Evolutionary conservation across 2,329 filamentous ascomycete genomes (phyloP), one percentile per base, ranked within the genome.

Genomic region (Ilyonectria sp.): DNA sequence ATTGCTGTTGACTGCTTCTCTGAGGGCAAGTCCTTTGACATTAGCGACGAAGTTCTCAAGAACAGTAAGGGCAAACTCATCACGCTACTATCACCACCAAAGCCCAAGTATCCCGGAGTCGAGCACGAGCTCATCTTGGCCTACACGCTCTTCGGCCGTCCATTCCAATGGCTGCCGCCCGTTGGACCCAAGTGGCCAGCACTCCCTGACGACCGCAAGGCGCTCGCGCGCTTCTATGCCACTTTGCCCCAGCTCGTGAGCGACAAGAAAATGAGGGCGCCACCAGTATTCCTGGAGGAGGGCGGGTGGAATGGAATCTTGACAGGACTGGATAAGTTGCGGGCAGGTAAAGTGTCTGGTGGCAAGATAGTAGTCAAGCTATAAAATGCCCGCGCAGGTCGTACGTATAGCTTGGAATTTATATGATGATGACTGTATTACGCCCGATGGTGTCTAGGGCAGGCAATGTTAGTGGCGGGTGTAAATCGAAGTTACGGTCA

Each of bases 1-100:
- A 55, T 67, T 17, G 78, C 75, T 0, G 70, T 79, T 17, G 78
- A 79, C 68, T 78, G 78, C 62, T 76, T 74, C 52, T 75, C 73
- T 9, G 78, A 79, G 49, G 75, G 75, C 17, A 65, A 72, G 7
- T 80, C 79, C 3, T 70, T 71, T 2, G 60, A 74, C 11, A 71
- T 78, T 17, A 78, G 78, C 52, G 77, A 70, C 15, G 53, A 66
- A 44, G 65, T 78, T 4, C 40, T 77, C 11, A 68, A 70, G 40
- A 47, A 60, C 7, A 70, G 69, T 5, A 76, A 76, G 9, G 78
- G 78, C 5, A 75, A 76, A 54, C 74, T 79, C 7, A 57, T 79
- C 8, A 72, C 70, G 1, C 69, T 79, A 31, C 64, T 79, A 1
- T 67, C 67, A 9, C 63, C 63, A 21, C 68, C 65, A 4, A 68